phyloP scores from a whole-genome alignment of 2,329 filamentous ascomycete genomes.

The Pleomassaria siparia region DNA sequence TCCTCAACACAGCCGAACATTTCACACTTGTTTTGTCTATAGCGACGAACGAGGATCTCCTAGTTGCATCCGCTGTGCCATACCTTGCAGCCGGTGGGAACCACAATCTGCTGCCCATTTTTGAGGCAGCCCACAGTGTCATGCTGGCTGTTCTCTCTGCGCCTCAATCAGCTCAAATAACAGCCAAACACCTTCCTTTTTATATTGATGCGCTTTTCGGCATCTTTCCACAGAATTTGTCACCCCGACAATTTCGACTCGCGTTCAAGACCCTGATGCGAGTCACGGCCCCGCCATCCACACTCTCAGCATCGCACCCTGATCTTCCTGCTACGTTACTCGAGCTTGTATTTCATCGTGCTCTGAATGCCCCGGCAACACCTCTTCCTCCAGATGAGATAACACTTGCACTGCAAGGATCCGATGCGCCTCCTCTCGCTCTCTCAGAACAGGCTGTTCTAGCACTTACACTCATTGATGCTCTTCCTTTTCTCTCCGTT shows the following conservation, averaged over 20 bases:
- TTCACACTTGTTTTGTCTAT: conserved; percentile 71
- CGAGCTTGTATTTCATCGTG: conserved; percentile 73
- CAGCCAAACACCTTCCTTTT: conserved; percentile 72
- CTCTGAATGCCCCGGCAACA: conserved; percentile 55
- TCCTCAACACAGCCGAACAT: conserved; percentile 83
- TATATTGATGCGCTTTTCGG: conserved; percentile 80
- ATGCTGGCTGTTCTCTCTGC: conserved; percentile 78
- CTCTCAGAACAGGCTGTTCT: conserved; percentile 80
- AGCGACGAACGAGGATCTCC: conserved; percentile 67
- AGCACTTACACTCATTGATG: conserved; percentile 75
- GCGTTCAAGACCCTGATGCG: conserved; percentile 85
- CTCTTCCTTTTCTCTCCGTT: conserved; percentile 72
- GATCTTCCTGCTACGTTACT: conserved; percentile 78
- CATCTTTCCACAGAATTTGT: conserved; percentile 77
- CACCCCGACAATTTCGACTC: conserved; percentile 81
- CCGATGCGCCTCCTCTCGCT: conserved; percentile 36
- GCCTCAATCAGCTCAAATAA: conserved; percentile 72
- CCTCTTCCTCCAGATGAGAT: conserved; percentile 45
- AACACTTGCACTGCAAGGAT: conserved; percentile 39
- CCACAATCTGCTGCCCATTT: conserved; percentile 66
- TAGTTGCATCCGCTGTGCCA: conserved; percentile 71
- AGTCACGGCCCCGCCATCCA: conserved; percentile 77
- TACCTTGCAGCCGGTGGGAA: conserved; percentile 68
- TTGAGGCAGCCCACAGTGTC: conserved; percentile 84
- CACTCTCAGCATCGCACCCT: conserved; percentile 71